Conservation (phyloP, 2,329 filamentous ascomycete genomes). For the Sclerotinia borealis region DNA sequence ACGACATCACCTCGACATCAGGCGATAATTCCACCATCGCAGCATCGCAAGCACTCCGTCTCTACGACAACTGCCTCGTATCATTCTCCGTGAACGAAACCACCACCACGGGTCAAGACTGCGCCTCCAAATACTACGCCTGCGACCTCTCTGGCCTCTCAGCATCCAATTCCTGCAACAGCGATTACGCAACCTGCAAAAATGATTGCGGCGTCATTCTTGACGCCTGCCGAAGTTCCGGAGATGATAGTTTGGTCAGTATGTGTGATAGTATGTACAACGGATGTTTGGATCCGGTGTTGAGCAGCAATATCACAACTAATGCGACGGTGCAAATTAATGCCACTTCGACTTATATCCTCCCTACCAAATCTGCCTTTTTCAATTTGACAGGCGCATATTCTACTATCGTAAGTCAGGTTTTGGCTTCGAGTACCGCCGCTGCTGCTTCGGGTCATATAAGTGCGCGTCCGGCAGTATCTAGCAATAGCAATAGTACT, state of each 20-base stretch:
- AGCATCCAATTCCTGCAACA: neutral
- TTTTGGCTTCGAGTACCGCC: neutral
- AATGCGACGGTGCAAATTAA: neutral
- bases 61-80: slow-evolving; percentile 16
- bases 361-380: neutral
- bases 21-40: slow-evolving; percentile 11
- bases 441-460: neutral
- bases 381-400: neutral
- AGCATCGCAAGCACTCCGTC: slow-evolving; percentile 10
- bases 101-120: neutral
- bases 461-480: neutral
- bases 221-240: neutral
- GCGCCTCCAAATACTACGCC: slow-evolving; percentile 4
- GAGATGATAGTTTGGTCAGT: neutral
- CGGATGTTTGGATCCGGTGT: slow-evolving; percentile 1
- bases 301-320: neutral
- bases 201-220: neutral
- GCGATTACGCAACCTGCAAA: neutral
- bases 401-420: neutral
- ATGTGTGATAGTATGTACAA: slow-evolving; percentile 9
- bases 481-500: neutral
- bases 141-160: neutral
- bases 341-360: neutral
- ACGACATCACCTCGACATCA: slow-evolving; percentile 12
- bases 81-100: slow-evolving; percentile 13